Evolutionary conservation across 352 stramenopile species (phyloP).

Genomic region (Phytophthora ramorum): DNA sequence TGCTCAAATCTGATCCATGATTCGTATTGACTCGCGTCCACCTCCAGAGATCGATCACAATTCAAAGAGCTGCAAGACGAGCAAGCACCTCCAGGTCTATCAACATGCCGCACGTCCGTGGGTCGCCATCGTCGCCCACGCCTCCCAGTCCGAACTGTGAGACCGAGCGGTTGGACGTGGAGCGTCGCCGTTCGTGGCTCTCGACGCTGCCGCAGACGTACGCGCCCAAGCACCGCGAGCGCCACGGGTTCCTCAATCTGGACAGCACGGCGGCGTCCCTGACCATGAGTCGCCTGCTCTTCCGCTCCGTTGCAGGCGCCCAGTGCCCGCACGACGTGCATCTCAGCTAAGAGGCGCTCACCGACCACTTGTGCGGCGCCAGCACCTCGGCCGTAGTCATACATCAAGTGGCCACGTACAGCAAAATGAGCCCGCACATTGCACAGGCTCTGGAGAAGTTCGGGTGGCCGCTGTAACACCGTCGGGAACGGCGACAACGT

Average conservation of each 20-base stretch:
- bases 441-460: conserved; percentile 19
- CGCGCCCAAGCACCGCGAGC: conserved; percentile 21
- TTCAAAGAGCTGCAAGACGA: neutral
- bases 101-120: neutral
- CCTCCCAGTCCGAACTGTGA: neutral
- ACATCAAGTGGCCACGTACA: conserved; percentile 20
- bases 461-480: conserved; percentile 18
- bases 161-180: conserved; percentile 20
- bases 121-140: neutral
- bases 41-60: neutral
- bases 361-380: conserved; percentile 18
- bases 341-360: conserved; percentile 26
- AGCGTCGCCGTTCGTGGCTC: conserved; percentile 28
- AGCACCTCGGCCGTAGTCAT: conserved; percentile 9
- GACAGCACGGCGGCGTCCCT: conserved; percentile 23
- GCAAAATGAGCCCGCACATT: conserved; percentile 19
- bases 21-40: neutral
- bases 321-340: conserved; percentile 14
- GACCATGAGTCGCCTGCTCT: conserved; percentile 18
- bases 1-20: neutral
- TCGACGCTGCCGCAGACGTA: conserved; percentile 18
- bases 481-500: conserved; percentile 10
- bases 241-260: conserved; percentile 30
- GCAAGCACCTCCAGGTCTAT: neutral
- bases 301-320: conserved; percentile 12